Conservation (phyloP, 805 yeast species). For the Hanseniaspora meyeri region DNA sequence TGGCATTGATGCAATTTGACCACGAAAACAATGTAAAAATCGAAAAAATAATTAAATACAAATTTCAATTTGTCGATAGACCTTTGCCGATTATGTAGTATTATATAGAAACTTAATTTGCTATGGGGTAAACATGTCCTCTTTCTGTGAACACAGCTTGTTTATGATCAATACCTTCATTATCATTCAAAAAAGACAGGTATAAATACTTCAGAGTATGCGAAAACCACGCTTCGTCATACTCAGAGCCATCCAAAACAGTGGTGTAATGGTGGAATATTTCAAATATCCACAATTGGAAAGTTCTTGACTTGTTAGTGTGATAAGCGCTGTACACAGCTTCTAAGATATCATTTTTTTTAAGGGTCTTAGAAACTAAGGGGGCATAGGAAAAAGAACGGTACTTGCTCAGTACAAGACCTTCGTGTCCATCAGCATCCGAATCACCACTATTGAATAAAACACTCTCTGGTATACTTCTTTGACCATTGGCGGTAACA, state of each 20-base stretch:
- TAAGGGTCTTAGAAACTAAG: constrained; percentile 69
- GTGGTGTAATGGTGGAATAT: constrained; percentile 56
- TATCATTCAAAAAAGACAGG: constrained; percentile 57
- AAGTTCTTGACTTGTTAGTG: constrained; percentile 66
- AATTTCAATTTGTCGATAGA: constrained; percentile 50
- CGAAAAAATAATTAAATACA: constrained; percentile 47
- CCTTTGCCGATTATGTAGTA: constrained; percentile 66
- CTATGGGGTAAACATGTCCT: constrained; percentile 49
- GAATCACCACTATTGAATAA: constrained; percentile 42
- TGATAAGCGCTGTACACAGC: constrained; percentile 69
- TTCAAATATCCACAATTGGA: constrained; percentile 82
- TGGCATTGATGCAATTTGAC: constrained; percentile 44
- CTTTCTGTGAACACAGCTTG: constrained; percentile 57
- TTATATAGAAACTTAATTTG: neutral
- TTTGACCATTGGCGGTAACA: no score
- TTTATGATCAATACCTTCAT: constrained; percentile 41
- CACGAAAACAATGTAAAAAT: constrained; percentile 31
- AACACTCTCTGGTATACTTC: constrained; percentile 51
- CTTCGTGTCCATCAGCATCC: neutral
- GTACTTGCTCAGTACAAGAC: constrained; percentile 18
- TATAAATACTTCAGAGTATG: constrained; percentile 83
- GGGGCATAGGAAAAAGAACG: constrained; percentile 59
- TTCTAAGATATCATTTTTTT: constrained; percentile 90
- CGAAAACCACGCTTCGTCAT: constrained; percentile 50
- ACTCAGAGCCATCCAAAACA: neutral